Conservation (phyloP, 2,329 filamentous ascomycete species). For the Clonostachys rhizophaga region DNA sequence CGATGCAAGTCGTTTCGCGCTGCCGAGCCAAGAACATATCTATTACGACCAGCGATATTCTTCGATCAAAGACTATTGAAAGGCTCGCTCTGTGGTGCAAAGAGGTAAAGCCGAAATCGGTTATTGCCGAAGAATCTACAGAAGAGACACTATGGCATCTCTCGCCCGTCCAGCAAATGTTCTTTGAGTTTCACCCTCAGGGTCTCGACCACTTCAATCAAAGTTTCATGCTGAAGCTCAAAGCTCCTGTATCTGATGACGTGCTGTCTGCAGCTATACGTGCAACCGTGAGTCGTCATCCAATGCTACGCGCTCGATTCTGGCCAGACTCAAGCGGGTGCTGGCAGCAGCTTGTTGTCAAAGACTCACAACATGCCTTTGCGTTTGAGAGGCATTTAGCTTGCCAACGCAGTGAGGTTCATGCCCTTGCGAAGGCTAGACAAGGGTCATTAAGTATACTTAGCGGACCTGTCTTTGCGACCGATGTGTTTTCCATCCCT, state of each 20-base stretch:
- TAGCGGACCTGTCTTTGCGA: constrained; percentile 43
- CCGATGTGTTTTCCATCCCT: constrained; percentile 32
- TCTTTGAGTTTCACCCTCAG: constrained; percentile 21
- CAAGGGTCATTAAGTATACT: constrained; percentile 11
- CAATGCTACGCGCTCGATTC: too few species aligned
- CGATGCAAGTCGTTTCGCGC: constrained; percentile 35
- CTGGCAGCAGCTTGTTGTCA: not conserved
- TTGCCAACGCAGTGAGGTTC: not conserved
- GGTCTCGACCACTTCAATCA: constrained; percentile 35
- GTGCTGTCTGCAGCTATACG: constrained; percentile 13
- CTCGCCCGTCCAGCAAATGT: constrained; percentile 38
- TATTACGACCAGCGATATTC: constrained; percentile 7
- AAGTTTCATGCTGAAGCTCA: constrained; percentile 30
- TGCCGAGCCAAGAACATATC: constrained; percentile 20
- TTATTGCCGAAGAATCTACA: constrained; percentile 5
- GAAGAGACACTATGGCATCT: constrained; percentile 25
- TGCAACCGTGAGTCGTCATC: too few species aligned
- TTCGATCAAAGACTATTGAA: constrained; percentile 17
- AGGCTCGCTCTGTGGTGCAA: constrained; percentile 10
- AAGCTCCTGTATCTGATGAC: constrained; percentile 1
- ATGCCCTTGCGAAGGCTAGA: not conserved
- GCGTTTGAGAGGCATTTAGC: too few species aligned
- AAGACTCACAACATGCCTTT: constrained; percentile 6
- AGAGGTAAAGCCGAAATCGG: not conserved
- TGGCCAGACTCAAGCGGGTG: not conserved